A percentile compares a stretch with the other conserved stretches of the same genome.
Conservation (phyloP, 2,329 filamentous ascomycete genomes). For the Ophiosphaerella korrae region DNA sequence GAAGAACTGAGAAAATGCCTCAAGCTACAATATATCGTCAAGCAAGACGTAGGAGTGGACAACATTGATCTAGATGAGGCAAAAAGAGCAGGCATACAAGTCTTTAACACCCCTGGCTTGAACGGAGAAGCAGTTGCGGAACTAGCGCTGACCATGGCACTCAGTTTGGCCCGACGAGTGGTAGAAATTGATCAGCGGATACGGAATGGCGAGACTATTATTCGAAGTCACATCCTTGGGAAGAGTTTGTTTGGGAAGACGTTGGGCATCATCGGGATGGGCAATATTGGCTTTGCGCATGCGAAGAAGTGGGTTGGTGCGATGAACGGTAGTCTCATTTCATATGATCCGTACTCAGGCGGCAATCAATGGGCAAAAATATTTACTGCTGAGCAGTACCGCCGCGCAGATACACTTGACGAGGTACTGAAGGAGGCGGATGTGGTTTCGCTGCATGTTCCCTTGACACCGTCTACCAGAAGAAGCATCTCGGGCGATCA, state of each 20-base stretch:
- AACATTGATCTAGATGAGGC: slow-evolving; percentile 18
- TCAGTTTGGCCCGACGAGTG: slow-evolving; percentile 23
- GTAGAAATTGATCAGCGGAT: slow-evolving; percentile 24
- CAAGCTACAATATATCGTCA: slow-evolving; percentile 1
- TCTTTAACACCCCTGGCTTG: slow-evolving; percentile 54
- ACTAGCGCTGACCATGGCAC: slow-evolving; percentile 38
- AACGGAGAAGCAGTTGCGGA: slow-evolving; percentile 50
- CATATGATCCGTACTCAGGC: slow-evolving; percentile 34
- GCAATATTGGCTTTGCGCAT: slow-evolving; percentile 22
- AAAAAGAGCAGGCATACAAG: slow-evolving; percentile 42
- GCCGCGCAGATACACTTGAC: slow-evolving; percentile 6
- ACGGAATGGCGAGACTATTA: slow-evolving; percentile 38
- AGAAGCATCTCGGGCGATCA: background rate
- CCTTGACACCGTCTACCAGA: background rate
- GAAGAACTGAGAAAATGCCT: background rate
- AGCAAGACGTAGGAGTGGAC: slow-evolving; percentile 6
- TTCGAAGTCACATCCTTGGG: slow-evolving; percentile 47
- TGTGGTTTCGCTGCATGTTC: slow-evolving; percentile 4
- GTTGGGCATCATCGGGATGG: slow-evolving; percentile 54
- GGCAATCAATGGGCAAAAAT: slow-evolving; percentile 30
- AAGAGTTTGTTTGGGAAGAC: slow-evolving; percentile 49
- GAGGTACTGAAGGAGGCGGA: slow-evolving; percentile 1
- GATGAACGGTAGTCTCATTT: slow-evolving; percentile 50
- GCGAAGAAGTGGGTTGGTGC: slow-evolving; percentile 20
- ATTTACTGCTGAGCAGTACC: too few species aligned